A percentile compares a stretch with the other conserved stretches of the same genome.
These are phyloP conservation scores for Eremochloa ophiuroides DNA, from an alignment of 176 grass and related monocot species.

Conservation along the genomic window DNA sequence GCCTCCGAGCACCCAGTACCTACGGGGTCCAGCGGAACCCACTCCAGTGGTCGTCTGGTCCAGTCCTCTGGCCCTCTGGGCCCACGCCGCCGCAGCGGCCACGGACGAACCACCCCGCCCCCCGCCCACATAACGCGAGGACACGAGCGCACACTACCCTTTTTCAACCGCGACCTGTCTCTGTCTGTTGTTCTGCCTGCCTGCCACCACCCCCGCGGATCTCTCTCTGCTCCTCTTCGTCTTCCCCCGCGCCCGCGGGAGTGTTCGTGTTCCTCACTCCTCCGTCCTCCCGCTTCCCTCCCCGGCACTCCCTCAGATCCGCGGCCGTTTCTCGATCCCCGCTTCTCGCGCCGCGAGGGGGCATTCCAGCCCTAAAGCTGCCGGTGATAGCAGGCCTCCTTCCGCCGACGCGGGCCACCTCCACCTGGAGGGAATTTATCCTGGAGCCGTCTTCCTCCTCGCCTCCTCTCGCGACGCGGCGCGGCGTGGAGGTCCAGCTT, in stretches of 20 bases:
- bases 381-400: not conserved
- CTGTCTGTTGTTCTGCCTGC: not conserved
- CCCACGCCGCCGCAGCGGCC: not conserved
- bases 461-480: not conserved
- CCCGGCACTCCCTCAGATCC: conserved; percentile 5
- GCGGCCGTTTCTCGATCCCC: not conserved
- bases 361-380: not conserved
- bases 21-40: not conserved
- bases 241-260: not conserved
- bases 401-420: not conserved
- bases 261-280: not conserved
- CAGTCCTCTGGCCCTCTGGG: not conserved
- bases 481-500: not conserved
- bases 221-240: not conserved
- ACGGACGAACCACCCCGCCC: not conserved
- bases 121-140: not conserved
- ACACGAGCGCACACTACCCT: not conserved
- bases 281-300: not conserved
- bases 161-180: not conserved
- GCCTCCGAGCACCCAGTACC: not conserved
- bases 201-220: not conserved
- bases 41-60: not conserved
- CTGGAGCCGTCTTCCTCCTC: not conserved
- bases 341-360: not conserved
- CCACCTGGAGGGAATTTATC: not conserved